These are phyloP conservation scores for Malus fusca DNA, from an alignment of 306 rosid species.

Conservation along the genomic window DNA sequence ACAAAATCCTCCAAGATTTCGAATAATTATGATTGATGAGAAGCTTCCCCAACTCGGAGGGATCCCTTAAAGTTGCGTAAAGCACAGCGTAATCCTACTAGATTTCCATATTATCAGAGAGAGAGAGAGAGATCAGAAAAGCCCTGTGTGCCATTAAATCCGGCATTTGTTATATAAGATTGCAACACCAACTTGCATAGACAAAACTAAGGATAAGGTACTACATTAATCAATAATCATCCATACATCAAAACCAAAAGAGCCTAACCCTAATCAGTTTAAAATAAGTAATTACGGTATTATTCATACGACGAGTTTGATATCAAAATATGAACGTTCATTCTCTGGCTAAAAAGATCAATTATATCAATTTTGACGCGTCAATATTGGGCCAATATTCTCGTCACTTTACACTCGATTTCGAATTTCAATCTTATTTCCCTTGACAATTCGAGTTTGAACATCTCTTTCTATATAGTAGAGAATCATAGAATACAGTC, in stretches of 20 bases:
- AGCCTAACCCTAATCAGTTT: not conserved
- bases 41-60: not conserved
- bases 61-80: not conserved
- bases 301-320: no score
- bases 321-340: no score
- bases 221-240: not conserved
- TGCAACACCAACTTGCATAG: not conserved
- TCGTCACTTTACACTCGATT: no score
- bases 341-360: no score
- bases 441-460: not conserved
- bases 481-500: not conserved
- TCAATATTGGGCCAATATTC: no score
- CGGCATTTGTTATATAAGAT: not conserved
- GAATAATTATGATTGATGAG: not conserved
- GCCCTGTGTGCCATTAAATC: not conserved
- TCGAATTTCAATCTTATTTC: not conserved
- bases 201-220: not conserved
- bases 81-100: conserved; percentile 17
- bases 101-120: not conserved
- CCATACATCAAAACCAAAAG: not conserved
- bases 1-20: conserved; percentile 2
- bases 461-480: not conserved
- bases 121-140: not conserved
- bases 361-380: accelerated
- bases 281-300: not conserved